Evolutionary conservation across 805 yeast species (phyloP), one percentile per base, ranked within the genome.

Genomic region (Nakazawaea anatomiae): DNA sequence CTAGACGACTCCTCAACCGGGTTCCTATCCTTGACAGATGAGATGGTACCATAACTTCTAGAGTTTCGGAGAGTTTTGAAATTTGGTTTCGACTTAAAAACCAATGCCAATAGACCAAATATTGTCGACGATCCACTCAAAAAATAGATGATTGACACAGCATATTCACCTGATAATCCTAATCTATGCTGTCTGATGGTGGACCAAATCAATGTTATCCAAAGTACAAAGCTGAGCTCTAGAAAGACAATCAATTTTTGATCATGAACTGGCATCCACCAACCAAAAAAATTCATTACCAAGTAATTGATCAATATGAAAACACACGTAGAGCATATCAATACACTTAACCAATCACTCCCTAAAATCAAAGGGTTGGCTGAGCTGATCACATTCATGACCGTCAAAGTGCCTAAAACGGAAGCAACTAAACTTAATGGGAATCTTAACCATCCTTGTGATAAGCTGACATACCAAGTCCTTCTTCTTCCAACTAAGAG

Each of bases 401-500:
- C 71, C 61, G 44, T 67, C 56, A 35, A 57, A 0, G 77, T 63
- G 11, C 70, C 55, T 12, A 72, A 56, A 10, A 66, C 57, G 0
- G 92, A 77, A 7, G 77, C 47, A 0, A 63, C 59, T 14, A 84
- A 57, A 18, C 90, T 73, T 4, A 83, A 40, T 1, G 96, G 91
- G 35, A 83, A 73, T 57, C 90, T 75, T 25, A 79, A 55, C 56
- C 76, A 67, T 1, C 78, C 76, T 53, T 69, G 73, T 44, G 70
- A 60, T 11, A 71, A 59, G 32, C 66, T 67, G 41, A 76, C 65
- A 35, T 61, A 64, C 84, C 86, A 73, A 55, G 72, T 74, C 55
- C 67, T 71, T 61, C 72, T 74, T 63, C 65, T 77, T 50, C 54
- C 67, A 54, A 74, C 73, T 32, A 83, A 66, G n/a, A 75, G 60